Conservation (phyloP, 768 basidiomycete genomes). For the Nevesoporus exiguus region DNA sequence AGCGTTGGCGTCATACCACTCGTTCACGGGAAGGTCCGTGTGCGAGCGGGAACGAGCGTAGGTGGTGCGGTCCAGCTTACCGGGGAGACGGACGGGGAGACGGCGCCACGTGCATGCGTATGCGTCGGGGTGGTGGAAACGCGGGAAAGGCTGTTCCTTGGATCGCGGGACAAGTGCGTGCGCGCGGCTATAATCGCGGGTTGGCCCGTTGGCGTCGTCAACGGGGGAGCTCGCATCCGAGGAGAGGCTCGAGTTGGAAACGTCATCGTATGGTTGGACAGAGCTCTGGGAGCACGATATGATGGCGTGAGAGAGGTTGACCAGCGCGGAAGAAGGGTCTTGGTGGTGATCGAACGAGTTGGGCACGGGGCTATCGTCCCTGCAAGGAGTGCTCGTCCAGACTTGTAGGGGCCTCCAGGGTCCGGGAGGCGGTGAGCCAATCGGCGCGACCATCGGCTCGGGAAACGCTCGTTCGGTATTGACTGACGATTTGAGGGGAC, state of each 20-base stretch:
- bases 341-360: slow-evolving; percentile 1
- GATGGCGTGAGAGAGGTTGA: slow-evolving; percentile 18
- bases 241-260: slow-evolving; percentile 1
- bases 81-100: slow-evolving; percentile 15
- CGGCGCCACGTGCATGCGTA: slow-evolving; percentile 18
- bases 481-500: slow-evolving; percentile 23
- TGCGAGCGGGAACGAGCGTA: slow-evolving; percentile 10
- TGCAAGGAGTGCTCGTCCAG: slow-evolving; percentile 27
- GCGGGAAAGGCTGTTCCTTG: slow-evolving; percentile 1
- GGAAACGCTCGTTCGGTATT: background rate
- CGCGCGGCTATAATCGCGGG: background rate
- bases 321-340: slow-evolving; percentile 4
- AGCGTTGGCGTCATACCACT: slow-evolving; percentile 18
- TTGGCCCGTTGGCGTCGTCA: background rate
- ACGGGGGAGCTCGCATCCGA: slow-evolving; percentile 1
- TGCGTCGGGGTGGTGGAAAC: slow-evolving; percentile 10
- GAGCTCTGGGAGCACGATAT: slow-evolving; percentile 19
- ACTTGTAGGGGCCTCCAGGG: slow-evolving; percentile 16
- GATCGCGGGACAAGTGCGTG: background rate
- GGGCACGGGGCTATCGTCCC: slow-evolving; percentile 1
- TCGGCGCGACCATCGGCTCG: slow-evolving; percentile 1
- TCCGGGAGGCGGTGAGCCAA: slow-evolving; percentile 10
- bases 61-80: slow-evolving; percentile 4
- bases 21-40: background rate
- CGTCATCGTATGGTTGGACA: slow-evolving; percentile 12